These are phyloP conservation scores for Rhexocercosporidium sp. DNA, from an alignment of 2,329 filamentous ascomycete species.

Conservation along the genomic window DNA sequence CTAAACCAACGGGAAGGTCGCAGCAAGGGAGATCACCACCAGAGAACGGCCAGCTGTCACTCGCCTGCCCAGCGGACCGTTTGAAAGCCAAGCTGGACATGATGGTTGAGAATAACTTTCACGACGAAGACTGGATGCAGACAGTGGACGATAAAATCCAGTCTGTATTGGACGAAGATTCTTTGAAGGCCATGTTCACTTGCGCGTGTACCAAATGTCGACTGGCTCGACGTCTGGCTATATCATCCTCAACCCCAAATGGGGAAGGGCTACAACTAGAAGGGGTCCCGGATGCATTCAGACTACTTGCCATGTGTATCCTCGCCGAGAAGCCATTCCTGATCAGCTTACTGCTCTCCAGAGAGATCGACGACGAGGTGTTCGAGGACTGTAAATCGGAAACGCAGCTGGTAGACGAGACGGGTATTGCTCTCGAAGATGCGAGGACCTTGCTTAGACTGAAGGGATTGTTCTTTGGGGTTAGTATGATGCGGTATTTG, in stretches of 20 bases:
- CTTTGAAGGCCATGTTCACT: neutral
- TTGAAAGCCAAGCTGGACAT: slow-evolving; percentile 2
- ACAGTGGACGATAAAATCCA: slow-evolving; percentile 1
- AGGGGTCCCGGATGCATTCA: neutral
- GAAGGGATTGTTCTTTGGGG: slow-evolving; percentile 9
- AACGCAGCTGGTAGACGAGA: neutral
- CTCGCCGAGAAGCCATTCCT: slow-evolving; percentile 2
- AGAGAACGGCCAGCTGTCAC: neutral
- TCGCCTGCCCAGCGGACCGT: slow-evolving; percentile 3
- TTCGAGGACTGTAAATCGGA: slow-evolving; percentile 4
- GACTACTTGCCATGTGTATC: slow-evolving; percentile 12
- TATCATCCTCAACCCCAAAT: neutral
- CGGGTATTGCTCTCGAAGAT: slow-evolving; percentile 1
- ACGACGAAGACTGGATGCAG: slow-evolving; percentile 4
- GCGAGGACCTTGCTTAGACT: neutral
- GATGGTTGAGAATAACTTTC: slow-evolving; percentile 3
- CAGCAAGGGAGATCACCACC: neutral
- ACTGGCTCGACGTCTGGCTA: neutral
- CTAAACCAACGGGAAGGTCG: neutral
- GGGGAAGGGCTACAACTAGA: neutral
- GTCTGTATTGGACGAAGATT: neutral
- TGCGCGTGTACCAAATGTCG: neutral
- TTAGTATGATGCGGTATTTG: slow-evolving; percentile 5
- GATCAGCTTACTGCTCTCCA: neutral
- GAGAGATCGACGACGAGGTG: neutral